Evolutionary conservation across 306 rosid species (phyloP).

Genomic region (apple (Malus domestica)): DNA sequence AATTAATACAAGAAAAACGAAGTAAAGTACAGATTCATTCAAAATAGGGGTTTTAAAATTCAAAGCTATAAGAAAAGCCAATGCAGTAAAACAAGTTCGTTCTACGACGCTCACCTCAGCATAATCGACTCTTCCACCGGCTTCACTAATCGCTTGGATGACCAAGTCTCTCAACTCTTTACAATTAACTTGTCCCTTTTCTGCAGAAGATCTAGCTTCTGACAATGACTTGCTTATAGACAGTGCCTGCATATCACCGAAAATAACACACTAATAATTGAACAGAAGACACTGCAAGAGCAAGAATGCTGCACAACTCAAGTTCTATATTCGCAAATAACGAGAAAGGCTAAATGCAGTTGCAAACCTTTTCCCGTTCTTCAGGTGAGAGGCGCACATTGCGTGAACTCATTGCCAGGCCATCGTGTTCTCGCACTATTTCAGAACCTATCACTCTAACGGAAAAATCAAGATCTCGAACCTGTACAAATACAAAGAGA

Average conservation of each 20-base stretch:
- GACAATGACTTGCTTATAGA: constrained; percentile 68
- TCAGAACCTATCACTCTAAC: constrained; percentile 65
- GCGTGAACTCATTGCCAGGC: constrained; percentile 93
- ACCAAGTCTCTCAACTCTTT: constrained; percentile 43
- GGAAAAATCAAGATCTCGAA: constrained; percentile 83
- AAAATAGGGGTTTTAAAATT: no score
- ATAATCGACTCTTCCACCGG: constrained; percentile 84
- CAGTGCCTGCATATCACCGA: constrained; percentile 43
- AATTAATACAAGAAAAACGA: no score
- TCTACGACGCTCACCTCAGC: constrained; percentile 53
- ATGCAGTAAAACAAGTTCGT: background rate
- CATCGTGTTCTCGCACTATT: constrained; percentile 59
- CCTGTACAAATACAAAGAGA: constrained; percentile 40
- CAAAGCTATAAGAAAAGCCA: background rate
- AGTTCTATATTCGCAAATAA: background rate
- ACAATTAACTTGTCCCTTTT: constrained; percentile 52
- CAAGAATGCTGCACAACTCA: background rate
- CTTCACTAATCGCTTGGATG: constrained; percentile 42
- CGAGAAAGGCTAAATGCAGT: background rate
- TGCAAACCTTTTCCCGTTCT: constrained; percentile 63
- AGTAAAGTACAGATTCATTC: no score
- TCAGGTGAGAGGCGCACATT: constrained; percentile 71
- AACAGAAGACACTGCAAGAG: background rate
- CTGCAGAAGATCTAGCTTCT: constrained; percentile 53
- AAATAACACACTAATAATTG: background rate